Evolutionary conservation across 23 red algal genomes (phyloP).

Genomic region (Gracilaria caudata): DNA sequence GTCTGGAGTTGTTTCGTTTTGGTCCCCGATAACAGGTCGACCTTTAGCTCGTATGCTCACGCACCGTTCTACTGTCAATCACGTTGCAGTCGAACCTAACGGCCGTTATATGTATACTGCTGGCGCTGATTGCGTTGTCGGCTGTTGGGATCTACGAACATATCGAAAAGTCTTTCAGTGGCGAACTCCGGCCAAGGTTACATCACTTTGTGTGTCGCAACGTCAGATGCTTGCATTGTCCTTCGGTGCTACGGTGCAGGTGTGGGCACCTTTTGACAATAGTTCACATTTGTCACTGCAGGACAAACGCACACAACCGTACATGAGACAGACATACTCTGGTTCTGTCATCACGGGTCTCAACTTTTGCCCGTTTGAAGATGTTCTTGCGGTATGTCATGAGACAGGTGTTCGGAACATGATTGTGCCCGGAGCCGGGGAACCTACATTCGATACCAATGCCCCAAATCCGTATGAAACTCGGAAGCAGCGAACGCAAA

Average conservation of each 20-base stretch:
- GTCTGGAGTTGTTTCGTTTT: conserved; percentile 83
- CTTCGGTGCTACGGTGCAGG: conserved; percentile 59
- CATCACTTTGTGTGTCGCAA: conserved; percentile 56
- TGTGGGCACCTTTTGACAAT: conserved; percentile 42
- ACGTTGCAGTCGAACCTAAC: conserved; percentile 64
- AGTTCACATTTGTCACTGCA: not conserved
- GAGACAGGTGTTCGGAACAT: conserved; percentile 69
- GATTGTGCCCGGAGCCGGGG: conserved; percentile 90
- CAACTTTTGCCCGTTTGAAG: conserved; percentile 93
- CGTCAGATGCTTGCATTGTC: conserved; percentile 60
- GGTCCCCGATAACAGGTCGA: conserved; percentile 71
- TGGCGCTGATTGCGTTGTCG: conserved; percentile 61
- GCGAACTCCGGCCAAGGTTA: conserved; percentile 14
- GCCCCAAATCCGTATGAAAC: conserved; percentile 89
- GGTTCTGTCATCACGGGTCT: conserved; percentile 54
- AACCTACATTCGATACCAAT: conserved; percentile 75
- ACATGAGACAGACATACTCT: conserved; percentile 65
- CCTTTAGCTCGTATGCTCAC: conserved; percentile 81
- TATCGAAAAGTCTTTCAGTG: conserved; percentile 31
- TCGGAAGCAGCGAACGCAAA: conserved; percentile 61
- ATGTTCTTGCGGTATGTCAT: conserved; percentile 89
- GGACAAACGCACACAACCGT: conserved; percentile 18
- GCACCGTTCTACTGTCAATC: conserved; percentile 71
- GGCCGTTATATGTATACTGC: conserved; percentile 80
- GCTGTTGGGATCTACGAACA: conserved; percentile 86